Percentiles rank a stretch among this genome's conserved stretches.
Conservation (phyloP, 768 basidiomycete species). For the Boletus subcaerulescens region DNA sequence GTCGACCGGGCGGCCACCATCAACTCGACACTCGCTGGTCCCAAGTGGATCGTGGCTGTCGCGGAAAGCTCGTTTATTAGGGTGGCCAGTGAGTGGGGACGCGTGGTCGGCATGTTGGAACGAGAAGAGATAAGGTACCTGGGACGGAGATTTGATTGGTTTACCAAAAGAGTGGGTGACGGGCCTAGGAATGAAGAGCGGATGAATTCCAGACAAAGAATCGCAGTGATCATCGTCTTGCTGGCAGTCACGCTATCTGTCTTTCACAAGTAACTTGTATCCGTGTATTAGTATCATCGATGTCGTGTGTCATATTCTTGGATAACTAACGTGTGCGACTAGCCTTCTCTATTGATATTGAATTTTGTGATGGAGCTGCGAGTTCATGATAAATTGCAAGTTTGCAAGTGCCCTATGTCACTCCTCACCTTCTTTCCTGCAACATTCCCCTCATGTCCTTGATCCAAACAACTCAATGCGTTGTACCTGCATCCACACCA, state of each 20-base stretch:
- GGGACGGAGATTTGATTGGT: slow-evolving; percentile 55
- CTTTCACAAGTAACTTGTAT: neutral
- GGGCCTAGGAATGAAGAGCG: slow-evolving; percentile 46
- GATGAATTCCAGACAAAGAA: slow-evolving; percentile 37
- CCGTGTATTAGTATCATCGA: too few species aligned
- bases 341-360: neutral
- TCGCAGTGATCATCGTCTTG: slow-evolving; percentile 16
- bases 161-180: slow-evolving; percentile 38
- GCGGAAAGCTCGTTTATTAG: slow-evolving; percentile 51
- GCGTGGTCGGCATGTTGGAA: slow-evolving; percentile 42
- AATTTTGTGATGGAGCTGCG: too few species aligned
- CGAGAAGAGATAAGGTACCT: slow-evolving; percentile 40
- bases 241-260: slow-evolving; percentile 1
- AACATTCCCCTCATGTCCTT: too few species aligned
- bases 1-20: slow-evolving; percentile 31
- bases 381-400: too few species aligned
- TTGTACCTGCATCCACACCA: too few species aligned
- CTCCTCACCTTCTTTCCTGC: too few species aligned
- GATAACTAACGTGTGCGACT: neutral
- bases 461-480: too few species aligned
- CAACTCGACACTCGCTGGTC: slow-evolving; percentile 34
- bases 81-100: slow-evolving; percentile 49
- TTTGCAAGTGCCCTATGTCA: too few species aligned
- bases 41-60: slow-evolving; percentile 42
- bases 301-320: neutral